Evolutionary conservation across 768 basidiomycete species (phyloP).

Genomic region (Cystofilobasidium capitatum): DNA sequence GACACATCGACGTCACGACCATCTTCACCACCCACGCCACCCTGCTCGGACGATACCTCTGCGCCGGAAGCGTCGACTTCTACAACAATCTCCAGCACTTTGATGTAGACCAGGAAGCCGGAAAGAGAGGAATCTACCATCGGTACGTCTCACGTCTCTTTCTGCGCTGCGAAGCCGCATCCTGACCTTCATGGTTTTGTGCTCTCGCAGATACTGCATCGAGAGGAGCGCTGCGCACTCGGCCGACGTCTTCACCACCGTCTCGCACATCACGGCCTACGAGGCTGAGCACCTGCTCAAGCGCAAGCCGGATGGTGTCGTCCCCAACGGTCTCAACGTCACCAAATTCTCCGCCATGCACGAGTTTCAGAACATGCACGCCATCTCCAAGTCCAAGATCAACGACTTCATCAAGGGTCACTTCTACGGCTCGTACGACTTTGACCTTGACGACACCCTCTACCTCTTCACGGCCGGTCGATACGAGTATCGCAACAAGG

Average conservation of each 20-base stretch:
- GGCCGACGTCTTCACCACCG: conserved; percentile 95
- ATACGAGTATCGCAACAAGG: conserved; percentile 98
- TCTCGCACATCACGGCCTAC: conserved; percentile 96
- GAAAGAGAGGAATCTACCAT: conserved; percentile 98
- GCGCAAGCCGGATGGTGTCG: conserved; percentile 88
- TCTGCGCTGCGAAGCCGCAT: background rate
- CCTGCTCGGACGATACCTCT: conserved; percentile 93
- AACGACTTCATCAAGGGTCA: conserved; percentile 96
- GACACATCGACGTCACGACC: conserved; percentile 96
- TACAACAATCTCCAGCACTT: conserved; percentile 99
- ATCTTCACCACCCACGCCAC: conserved; percentile 53
- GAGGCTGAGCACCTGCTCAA: conserved; percentile 93
- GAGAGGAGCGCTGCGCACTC: conserved; percentile 90
- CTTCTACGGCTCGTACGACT: conserved; percentile 96
- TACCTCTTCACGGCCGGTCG: conserved; percentile 99
- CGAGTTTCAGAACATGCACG: conserved; percentile 94
- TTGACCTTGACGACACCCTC: conserved; percentile 65
- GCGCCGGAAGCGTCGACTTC: conserved; percentile 95
- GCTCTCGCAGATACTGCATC: conserved; percentile 63
- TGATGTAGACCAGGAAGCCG: conserved; percentile 98
- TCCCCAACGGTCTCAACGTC: conserved; percentile 96
- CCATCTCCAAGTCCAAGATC: conserved; percentile 89
- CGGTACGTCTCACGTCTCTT: conserved; percentile 36
- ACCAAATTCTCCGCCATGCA: conserved; percentile 99
- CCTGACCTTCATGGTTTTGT: conserved; percentile 9